Conservation (phyloP, 495 filamentous ascomycete species). For the Penicillium parvum region DNA sequence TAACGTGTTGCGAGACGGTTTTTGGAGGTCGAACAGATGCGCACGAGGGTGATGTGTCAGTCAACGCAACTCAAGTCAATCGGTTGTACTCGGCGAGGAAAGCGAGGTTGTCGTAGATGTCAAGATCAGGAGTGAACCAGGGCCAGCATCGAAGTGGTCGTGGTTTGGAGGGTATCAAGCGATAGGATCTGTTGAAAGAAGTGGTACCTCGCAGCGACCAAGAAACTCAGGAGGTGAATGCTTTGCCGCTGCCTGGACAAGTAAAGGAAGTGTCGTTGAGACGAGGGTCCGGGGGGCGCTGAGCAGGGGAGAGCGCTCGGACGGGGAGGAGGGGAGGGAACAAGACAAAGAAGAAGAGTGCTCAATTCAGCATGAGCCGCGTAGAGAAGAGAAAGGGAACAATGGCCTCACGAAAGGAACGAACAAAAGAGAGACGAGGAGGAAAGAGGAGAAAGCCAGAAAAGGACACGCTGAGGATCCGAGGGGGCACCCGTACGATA, state of each 20-base stretch:
- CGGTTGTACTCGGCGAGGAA: slow-evolving; percentile 10
- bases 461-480: slow-evolving; percentile 30
- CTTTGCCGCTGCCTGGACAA: background rate
- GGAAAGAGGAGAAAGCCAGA: slow-evolving; percentile 19
- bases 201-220: background rate
- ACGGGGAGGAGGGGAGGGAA: slow-evolving; percentile 7
- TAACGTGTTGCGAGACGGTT: too few relatives aligned
- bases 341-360: slow-evolving; percentile 2
- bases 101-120: background rate
- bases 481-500: slow-evolving; percentile 20
- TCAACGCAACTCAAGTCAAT: slow-evolving; percentile 11
- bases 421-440: slow-evolving; percentile 15
- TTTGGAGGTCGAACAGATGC: slow-evolving; percentile 10
- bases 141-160: slow-evolving; percentile 11
- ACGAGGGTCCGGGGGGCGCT: background rate
- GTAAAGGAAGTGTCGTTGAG: slow-evolving; percentile 6
- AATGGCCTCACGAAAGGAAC: slow-evolving; percentile 14
- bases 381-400: slow-evolving; percentile 10
- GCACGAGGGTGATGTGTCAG: slow-evolving; percentile 12
- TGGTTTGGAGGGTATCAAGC: background rate
- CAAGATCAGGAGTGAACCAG: background rate
- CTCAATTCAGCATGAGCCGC: slow-evolving; percentile 4
- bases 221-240: background rate
- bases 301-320: slow-evolving; percentile 11
- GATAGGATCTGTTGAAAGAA: background rate